Percentiles rank a stretch among this genome's conserved stretches.
Evolutionary conservation across 2,329 filamentous ascomycete genomes (phyloP).

Genomic region (Aspergillus hortae): DNA sequence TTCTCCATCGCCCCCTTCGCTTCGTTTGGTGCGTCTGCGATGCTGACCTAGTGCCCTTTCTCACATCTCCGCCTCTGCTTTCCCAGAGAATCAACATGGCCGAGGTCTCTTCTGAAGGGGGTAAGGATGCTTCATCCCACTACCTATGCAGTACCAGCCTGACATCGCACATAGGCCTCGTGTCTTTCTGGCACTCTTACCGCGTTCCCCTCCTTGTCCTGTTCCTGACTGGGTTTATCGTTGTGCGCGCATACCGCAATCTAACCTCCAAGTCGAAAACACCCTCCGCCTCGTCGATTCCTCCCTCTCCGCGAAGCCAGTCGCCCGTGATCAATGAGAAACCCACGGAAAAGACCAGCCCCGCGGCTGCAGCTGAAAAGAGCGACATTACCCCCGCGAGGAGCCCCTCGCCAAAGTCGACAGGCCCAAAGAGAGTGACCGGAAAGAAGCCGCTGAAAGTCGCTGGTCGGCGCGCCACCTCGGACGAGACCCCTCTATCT

Average conservation of each 20-base stretch:
- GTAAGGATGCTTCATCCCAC: not conserved
- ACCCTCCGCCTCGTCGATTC: constrained; percentile 26
- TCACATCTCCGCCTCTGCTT: not conserved
- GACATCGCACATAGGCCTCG: constrained; percentile 24
- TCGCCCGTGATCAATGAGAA: constrained; percentile 22
- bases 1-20: not conserved
- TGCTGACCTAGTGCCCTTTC: not conserved
- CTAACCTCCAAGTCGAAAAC: constrained; percentile 24
- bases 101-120: not conserved
- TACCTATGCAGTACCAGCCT: not conserved
- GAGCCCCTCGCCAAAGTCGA: constrained; percentile 13
- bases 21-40: not conserved
- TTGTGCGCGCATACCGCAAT: constrained; percentile 23
- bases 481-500: constrained; percentile 16
- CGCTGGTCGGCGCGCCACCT: constrained; percentile 18
- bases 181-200: constrained; percentile 47
- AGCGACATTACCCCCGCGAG: not conserved
- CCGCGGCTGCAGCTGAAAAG: not conserved
- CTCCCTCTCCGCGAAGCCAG: constrained; percentile 27
- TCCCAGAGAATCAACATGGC: not conserved
- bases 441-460: constrained; percentile 31
- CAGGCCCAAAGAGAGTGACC: constrained; percentile 32
- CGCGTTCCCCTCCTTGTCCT: constrained; percentile 44
- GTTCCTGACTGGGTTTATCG: constrained; percentile 34
- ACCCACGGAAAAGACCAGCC: not conserved